Evolutionary conservation across 2,329 filamentous ascomycete species (phyloP), one percentile per base, ranked within the genome.

Genomic region (Hymenoscyphus infarciens): DNA sequence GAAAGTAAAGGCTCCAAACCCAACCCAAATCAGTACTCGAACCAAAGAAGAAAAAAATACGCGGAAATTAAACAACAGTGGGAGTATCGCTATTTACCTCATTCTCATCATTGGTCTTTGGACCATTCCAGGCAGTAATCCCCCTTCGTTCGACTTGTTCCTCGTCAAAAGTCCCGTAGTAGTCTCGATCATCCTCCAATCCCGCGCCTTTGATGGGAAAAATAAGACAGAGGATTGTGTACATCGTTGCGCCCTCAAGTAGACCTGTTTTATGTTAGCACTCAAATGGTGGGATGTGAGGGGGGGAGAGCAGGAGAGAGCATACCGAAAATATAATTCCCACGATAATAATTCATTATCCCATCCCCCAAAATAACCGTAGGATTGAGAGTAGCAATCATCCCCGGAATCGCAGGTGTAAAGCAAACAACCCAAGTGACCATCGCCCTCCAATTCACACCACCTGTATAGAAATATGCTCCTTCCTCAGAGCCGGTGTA

Each of bases 391-490:
- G 11, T 52, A 5, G 45, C 45, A 8, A 52, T 13, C 45, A 52
- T 52, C 45, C 70, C 64, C 5, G 69, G 61, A 7, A 69, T 63
- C 8, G 67, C 64, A 39, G 72, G 71, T 0, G 70, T 72, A 59
- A 72, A 72, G 7, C 16, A 29, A 19, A 57, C n/a, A 16, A 39
- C 22, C 29, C 16, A 57, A n/a, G 53, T 38, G 15, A 74, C 69
- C 0, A 74, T 70, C 1, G 78, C 72, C 10, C 71, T 66, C 5
- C 64, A 63, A 38, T 75, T 75, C 29, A 74, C 69, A 4, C 75
- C 75, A 38, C 70, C 56, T 13, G 67, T 67, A 61, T 70, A 75
- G 58, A 70, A 66, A 57, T 76, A 76, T 0, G 66, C 62, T 5
- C 71, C 71, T 1, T 62, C 53, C 11, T 62, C 66, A 3, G 64